Conservation (phyloP, 2,329 filamentous ascomycete species). For the Monosporascus cannonballus region DNA sequence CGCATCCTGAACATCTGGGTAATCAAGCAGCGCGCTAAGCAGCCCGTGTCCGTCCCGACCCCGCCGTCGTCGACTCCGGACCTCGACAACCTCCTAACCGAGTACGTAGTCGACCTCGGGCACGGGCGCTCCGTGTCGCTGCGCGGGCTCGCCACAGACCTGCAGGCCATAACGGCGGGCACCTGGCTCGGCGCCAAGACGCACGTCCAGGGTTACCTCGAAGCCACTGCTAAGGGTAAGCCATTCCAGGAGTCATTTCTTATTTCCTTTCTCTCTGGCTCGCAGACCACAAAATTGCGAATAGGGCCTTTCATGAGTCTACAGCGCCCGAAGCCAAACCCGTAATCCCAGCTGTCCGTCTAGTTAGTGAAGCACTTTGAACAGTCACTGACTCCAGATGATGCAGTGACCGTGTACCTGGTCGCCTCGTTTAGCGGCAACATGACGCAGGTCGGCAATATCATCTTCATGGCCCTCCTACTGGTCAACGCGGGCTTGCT, state of each 20-base stretch:
- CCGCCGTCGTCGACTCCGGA: conserved; percentile 8
- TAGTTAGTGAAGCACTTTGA: no score
- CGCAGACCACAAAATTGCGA: no score
- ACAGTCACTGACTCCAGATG: no score
- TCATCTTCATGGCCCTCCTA: conserved; percentile 45
- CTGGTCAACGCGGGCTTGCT: conserved; percentile 47
- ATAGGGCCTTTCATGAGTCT: no score
- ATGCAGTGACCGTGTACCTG: conserved; percentile 46
- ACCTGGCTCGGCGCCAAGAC: conserved; percentile 50
- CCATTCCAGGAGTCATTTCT: no score
- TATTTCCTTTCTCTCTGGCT: no score
- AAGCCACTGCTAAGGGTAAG: conserved; percentile 40
- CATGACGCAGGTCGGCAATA: conserved; percentile 44
- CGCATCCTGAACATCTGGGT: conserved; percentile 51
- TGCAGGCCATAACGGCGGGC: conserved; percentile 53
- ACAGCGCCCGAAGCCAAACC: no score
- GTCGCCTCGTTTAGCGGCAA: conserved; percentile 51
- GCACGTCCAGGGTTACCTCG: conserved; percentile 42
- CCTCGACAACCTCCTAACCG: conserved; percentile 24
- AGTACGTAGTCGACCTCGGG: conserved; percentile 48
- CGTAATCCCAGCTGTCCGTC: no score
- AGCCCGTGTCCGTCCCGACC: neutral
- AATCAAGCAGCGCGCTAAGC: conserved; percentile 43
- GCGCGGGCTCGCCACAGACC: conserved; percentile 46
- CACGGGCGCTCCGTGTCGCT: conserved; percentile 46